Evolutionary conservation across 73 alveolate species (phyloP).

Genomic region (Loxodes magnus): DNA sequence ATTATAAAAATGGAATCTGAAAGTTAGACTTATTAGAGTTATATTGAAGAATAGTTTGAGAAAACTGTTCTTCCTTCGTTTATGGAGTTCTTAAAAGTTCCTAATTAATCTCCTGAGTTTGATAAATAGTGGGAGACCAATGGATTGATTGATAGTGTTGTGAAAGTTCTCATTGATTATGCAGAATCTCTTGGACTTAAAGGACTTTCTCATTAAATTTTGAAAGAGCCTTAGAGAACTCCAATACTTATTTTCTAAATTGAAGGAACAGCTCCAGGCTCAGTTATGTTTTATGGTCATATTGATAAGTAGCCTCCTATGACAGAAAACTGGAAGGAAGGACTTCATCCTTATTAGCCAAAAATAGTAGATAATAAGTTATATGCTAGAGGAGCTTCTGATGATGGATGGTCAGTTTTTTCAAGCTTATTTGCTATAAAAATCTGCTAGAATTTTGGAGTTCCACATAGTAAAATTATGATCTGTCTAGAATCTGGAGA

Average conservation of each 20-base stretch:
- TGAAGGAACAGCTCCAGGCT: conserved; percentile 36
- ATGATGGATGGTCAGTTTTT: conserved; percentile 59
- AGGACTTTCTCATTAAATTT: conserved; percentile 39
- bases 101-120: conserved; percentile 44
- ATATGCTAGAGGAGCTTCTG: conserved; percentile 80
- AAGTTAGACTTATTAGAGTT: no score
- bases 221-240: conserved; percentile 48
- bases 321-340: conserved; percentile 67
- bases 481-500: conserved; percentile 59
- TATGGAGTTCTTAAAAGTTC: conserved; percentile 41
- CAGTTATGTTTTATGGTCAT: conserved; percentile 59
- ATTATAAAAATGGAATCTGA: no score
- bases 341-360: conserved; percentile 54
- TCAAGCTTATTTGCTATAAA: conserved; percentile 51
- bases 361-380: conserved; percentile 43
- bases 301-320: conserved; percentile 64
- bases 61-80: conserved; percentile 23
- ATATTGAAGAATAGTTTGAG: conserved; percentile 2
- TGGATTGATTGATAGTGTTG: conserved; percentile 24
- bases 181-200: conserved; percentile 34
- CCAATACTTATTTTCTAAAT: conserved; percentile 45
- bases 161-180: conserved; percentile 25
- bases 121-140: conserved; percentile 45
- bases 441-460: conserved; percentile 32
- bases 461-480: conserved; percentile 42